Evolutionary conservation across 768 basidiomycete genomes (phyloP), one percentile per base, ranked within the genome.

Genomic region (Agaricus bisporus): DNA sequence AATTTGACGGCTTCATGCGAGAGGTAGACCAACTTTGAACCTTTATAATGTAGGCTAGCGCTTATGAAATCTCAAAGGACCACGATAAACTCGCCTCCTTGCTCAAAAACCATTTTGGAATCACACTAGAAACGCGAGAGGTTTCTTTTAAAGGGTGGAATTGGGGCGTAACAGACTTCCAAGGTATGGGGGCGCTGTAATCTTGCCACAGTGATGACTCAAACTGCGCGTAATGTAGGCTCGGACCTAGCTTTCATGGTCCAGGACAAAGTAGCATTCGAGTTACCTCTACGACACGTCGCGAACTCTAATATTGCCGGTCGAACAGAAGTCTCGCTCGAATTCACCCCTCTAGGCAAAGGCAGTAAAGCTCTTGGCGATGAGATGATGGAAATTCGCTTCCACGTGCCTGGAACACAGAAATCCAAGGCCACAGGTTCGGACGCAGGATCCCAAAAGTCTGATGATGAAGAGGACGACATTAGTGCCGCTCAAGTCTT

Each of bases 291-390:
- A 32, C 72, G 77, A 32, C 73, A 85, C 57, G 93, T 98, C 44
- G 88, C 91, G 60, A 99, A 99, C 69, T 97, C 97, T 43, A 98
- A 98, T 71, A 98, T 98, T 61, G 92, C 93, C 11, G 93, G 92
- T 18, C 91, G 91, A 57, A 95, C 92, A 9, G 97, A 99, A 67
- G 97, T 99, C n/a, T 93, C 97, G 0, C 82, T 99, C n/a, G 97
- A 99, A 66, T 97, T 98, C 64, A 75, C 48, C 71, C 78, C 18
- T 73, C 79, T 0, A 61, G 70, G 71, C 17, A 81, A 76, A 63
- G 58, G 68, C 15, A 47, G 64, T 6, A 77, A 75, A 57, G 65
- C 61, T 10, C 65, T 73, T 50, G 80, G 79, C 47, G 95, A 98
- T 60, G 95, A 98, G 66, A 83, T 98, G 74, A 85, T 91, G 41